Evolutionary conservation across 2,329 filamentous ascomycete species (phyloP).

Genomic region (Samsoniella hepiali): DNA sequence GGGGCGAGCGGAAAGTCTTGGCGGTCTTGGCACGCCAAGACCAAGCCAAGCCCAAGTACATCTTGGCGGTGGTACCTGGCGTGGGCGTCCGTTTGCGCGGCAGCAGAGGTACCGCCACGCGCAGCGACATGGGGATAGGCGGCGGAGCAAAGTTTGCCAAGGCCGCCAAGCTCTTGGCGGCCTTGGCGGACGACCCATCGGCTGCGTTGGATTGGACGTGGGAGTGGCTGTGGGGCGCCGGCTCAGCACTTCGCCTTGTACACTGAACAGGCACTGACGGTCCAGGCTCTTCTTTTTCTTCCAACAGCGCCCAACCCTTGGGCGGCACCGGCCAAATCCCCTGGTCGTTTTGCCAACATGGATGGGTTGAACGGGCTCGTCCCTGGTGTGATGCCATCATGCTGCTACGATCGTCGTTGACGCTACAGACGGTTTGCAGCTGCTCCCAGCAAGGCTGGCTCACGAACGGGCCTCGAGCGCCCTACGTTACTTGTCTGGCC

Average conservation of each 20-base stretch:
- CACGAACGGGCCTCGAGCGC: background rate
- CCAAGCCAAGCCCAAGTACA: conserved; percentile 32
- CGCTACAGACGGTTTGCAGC: background rate
- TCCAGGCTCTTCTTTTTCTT: conserved; percentile 18
- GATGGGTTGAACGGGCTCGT: background rate
- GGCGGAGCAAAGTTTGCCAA: conserved; percentile 34
- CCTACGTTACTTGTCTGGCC: too few relatives aligned
- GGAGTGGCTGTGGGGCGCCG: background rate
- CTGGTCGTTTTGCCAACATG: background rate
- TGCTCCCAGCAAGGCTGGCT: background rate
- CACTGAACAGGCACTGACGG: conserved; percentile 15
- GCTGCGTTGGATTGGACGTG: conserved; percentile 28
- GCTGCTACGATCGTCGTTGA: background rate
- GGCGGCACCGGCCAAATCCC: background rate
- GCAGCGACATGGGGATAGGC: conserved; percentile 15
- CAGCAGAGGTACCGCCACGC: background rate
- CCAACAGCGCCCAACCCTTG: conserved; percentile 6
- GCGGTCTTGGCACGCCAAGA: conserved; percentile 36
- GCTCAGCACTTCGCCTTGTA: conserved; percentile 14
- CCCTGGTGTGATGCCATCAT: conserved; percentile 6
- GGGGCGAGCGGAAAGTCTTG: conserved; percentile 38
- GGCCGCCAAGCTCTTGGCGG: conserved; percentile 37
- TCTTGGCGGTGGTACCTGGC: conserved; percentile 8
- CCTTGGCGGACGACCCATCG: conserved; percentile 37
- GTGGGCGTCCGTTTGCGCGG: fast-evolving